Percentiles rank a stretch among this genome's conserved stretches.
Evolutionary conservation across 129 eudicot genomes (phyloP).

Genomic region (Chrysanthemum makinoi): DNA sequence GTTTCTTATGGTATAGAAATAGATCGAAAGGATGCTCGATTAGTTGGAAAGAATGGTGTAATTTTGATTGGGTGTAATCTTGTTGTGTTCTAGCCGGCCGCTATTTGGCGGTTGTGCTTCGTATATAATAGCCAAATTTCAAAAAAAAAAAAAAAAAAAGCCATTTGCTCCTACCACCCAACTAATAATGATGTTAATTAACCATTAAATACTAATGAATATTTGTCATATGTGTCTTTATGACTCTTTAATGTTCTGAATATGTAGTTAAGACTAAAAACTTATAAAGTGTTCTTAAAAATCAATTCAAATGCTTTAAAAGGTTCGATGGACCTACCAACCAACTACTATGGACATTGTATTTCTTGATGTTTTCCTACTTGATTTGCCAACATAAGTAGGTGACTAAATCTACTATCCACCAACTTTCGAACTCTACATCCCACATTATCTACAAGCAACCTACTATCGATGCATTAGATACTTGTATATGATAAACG

Average conservation of each 20-base stretch:
- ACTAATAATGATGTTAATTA: constrained; percentile 22
- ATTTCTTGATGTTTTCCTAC: constrained; percentile 15
- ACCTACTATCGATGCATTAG: constrained; percentile 11
- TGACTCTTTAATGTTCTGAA: neutral
- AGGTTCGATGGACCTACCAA: constrained; percentile 29
- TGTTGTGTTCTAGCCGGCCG: too few species aligned
- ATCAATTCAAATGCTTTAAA: neutral
- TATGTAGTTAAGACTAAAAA: neutral
- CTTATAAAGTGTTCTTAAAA: neutral
- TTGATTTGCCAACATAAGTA: constrained; percentile 28
- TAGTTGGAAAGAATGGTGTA: too few species aligned
- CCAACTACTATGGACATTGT: constrained; percentile 21
- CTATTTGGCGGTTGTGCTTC: too few species aligned
- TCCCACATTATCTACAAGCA: constrained; percentile 31
- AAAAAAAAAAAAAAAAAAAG: too few species aligned
- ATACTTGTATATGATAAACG: constrained; percentile 4
- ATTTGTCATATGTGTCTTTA: neutral
- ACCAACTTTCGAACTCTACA: constrained; percentile 19
- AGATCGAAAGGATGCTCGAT: too few species aligned
- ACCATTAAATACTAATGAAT: constrained; percentile 4
- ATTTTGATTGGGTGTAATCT: too few species aligned
- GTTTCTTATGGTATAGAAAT: too few species aligned
- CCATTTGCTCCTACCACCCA: constrained; percentile 28
- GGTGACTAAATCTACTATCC: constrained; percentile 34
- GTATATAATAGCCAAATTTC: too few species aligned